Evolutionary conservation across 371 early-diverging fungal species (phyloP).

Genomic region (Batrachochytrium dendrobatidis): DNA sequence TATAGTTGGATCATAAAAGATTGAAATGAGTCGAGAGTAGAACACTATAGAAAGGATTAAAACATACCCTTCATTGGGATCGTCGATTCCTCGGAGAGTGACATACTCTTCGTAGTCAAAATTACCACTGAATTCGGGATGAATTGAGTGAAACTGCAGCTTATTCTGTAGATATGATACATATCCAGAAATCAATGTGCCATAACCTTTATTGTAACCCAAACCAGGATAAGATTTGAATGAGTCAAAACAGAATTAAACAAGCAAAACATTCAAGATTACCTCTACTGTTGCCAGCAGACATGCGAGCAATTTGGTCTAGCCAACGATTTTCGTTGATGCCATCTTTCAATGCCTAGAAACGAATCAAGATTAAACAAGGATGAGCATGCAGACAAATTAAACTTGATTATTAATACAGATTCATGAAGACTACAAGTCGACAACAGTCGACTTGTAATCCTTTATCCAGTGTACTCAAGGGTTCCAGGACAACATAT

Average conservation of each 20-base stretch:
- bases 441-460: too few relatives aligned
- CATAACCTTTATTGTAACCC: slow-evolving; percentile 58
- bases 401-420: too few relatives aligned
- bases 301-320: slow-evolving; percentile 28
- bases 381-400: too few relatives aligned
- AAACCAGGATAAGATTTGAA: background rate
- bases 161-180: slow-evolving; percentile 82
- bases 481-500: too few relatives aligned
- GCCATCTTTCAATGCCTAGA: slow-evolving; percentile 32
- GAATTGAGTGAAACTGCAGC: slow-evolving; percentile 82
- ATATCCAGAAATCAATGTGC: slow-evolving; percentile 83
- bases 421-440: background rate
- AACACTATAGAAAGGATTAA: background rate
- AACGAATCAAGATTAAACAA: too few relatives aligned
- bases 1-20: slow-evolving; percentile 12
- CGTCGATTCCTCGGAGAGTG: slow-evolving; percentile 84
- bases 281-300: slow-evolving; percentile 21
- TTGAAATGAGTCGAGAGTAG: background rate
- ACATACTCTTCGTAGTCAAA: slow-evolving; percentile 97
- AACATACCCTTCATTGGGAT: slow-evolving; percentile 92
- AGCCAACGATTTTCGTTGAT: slow-evolving; percentile 32
- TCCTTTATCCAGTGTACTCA: too few relatives aligned
- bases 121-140: slow-evolving; percentile 88
- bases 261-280: background rate
- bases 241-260: background rate